Base-by-base conservation (phyloP, 2,329 filamentous ascomycete genomes). In the Boeremia lycopersici region DNA sequence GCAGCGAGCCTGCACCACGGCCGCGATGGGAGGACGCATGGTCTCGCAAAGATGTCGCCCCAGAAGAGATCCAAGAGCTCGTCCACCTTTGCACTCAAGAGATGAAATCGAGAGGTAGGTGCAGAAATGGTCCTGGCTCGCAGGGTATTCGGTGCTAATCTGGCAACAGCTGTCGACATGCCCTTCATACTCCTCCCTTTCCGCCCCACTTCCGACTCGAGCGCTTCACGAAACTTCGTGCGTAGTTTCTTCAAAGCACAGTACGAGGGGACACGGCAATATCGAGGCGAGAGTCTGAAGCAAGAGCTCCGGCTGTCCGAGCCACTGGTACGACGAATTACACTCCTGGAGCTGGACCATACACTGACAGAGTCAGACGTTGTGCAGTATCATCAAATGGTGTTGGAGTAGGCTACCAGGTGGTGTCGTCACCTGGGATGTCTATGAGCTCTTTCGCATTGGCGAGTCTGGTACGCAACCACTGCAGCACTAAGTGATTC, bases 321-420 rank as follows among this genome's bases (percentile, higher is more conserved):
- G 76, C 92, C 93, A 55, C 91, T 96, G 89, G 93, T 97, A 82
- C 63, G 86, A 68, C 26, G 10, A 49, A 42, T 54, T 25, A 41
- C 48, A 42, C 42, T 43, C 35, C 31, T 36, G 54, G 26, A 10
- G 15, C 35, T 13, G 2, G 54, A 48, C 47, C 44, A 60, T 23
- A 54, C 28, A 57, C 70, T 69, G 45, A 71, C 62, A 53, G 28
- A 40, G 39, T 47, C 53, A 96, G 91, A 92, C 96, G 52, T 84
- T 99, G 48, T 93, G 92, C 61, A 95, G 93, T 67, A 92, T 97
- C 36, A 82, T 95, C 62, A 99, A 98, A 80, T 99, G 95, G 95
- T 98, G 93, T 76, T 99, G 95, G 95, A 93, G 91, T 74, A 86
- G 95, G 77, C 81, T 99, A 45, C 86, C 89, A 36, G 91, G 92